phyloP scores from a whole-genome alignment of 129 eudicot genomes.

The Centella asiatica region DNA sequence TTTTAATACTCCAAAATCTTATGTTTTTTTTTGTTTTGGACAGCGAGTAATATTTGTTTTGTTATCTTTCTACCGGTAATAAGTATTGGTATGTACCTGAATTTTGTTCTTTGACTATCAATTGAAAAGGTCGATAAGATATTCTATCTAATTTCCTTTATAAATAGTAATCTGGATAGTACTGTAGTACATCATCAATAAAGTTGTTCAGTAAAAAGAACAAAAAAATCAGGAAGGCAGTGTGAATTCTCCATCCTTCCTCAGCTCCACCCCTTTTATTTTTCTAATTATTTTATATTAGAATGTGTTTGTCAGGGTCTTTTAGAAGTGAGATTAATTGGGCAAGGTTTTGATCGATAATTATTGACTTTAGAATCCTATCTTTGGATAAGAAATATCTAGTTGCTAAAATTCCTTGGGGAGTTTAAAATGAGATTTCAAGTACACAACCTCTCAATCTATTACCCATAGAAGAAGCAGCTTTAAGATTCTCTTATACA shows the following conservation, averaged over 20 bases:
- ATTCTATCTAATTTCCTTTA: too few relatives aligned
- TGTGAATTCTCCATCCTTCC: background rate
- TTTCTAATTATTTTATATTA: too few relatives aligned
- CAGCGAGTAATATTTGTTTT: too few relatives aligned
- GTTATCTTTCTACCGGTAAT: too few relatives aligned
- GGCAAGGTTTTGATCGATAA: background rate
- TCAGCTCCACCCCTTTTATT: background rate
- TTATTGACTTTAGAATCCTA: background rate
- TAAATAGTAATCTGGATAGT: background rate
- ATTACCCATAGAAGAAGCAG: background rate
- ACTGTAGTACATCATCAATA: background rate
- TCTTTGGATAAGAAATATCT: background rate
- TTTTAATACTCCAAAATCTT: too few relatives aligned
- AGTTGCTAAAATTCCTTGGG: background rate
- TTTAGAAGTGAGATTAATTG: background rate
- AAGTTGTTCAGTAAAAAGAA: too few relatives aligned
- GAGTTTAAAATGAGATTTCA: background rate
- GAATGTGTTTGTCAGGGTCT: background rate
- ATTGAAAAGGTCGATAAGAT: too few relatives aligned
- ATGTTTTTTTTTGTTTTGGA: too few relatives aligned
- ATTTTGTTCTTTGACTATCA: too few relatives aligned
- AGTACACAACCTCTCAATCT: background rate
- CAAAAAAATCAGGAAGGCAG: background rate
- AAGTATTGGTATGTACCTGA: too few relatives aligned
- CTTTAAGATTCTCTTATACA: background rate